Conservation (phyloP, 2,329 filamentous ascomycete genomes). For the Botrytis cinerea region DNA sequence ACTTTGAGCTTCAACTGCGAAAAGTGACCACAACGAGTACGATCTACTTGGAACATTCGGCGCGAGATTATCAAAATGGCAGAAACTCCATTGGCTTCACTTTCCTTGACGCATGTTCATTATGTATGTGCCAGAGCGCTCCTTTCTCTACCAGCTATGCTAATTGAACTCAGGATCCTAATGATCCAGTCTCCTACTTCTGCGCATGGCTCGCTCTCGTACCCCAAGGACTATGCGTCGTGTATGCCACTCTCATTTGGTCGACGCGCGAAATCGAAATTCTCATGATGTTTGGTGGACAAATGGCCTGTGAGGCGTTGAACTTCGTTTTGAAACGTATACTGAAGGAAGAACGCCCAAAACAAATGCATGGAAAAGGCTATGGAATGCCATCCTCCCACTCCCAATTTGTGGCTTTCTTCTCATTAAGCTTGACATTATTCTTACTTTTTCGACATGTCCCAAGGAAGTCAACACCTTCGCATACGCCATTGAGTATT, state of each 20-base stretch:
- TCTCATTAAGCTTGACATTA: constrained; percentile 78
- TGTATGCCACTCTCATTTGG: constrained; percentile 89
- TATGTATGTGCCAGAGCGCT: constrained; percentile 65
- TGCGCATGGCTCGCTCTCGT: constrained; percentile 94
- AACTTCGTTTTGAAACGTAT: constrained; percentile 89
- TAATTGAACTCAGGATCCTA: constrained; percentile 66
- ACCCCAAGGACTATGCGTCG: constrained; percentile 85
- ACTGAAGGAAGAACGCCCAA: constrained; percentile 89
- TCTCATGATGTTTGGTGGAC: constrained; percentile 84
- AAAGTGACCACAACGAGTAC: neutral
- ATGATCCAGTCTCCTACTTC: constrained; percentile 79
- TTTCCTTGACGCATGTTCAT: constrained; percentile 94
- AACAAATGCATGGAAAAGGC: constrained; percentile 80
- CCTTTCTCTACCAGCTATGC: constrained; percentile 17
- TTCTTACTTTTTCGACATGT: constrained; percentile 83
- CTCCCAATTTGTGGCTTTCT: constrained; percentile 92
- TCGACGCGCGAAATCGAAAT: constrained; percentile 90
- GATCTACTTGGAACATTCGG: neutral
- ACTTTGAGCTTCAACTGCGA: neutral
- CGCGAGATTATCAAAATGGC: constrained; percentile 34
- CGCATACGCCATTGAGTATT: constrained; percentile 58
- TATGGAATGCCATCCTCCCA: constrained; percentile 98
- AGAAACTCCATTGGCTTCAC: constrained; percentile 71
- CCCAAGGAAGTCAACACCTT: constrained; percentile 49
- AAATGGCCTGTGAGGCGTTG: constrained; percentile 85